These are phyloP conservation scores for Claviceps pusilla DNA, from an alignment of 2,329 filamentous ascomycete genomes.

Conservation along the genomic window DNA sequence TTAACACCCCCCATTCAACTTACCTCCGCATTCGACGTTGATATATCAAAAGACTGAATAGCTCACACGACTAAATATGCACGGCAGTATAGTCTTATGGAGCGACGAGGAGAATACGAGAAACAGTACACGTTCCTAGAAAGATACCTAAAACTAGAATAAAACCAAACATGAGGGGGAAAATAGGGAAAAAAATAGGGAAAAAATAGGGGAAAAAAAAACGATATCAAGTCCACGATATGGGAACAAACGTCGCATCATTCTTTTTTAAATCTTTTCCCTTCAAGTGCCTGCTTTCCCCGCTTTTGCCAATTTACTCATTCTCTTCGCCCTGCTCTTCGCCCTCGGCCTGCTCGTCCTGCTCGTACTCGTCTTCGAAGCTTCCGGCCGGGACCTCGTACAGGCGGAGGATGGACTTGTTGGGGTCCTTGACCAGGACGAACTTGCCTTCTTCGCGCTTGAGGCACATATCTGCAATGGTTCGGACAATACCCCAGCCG, in stretches of 20 bases:
- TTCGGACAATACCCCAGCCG: constrained; percentile 97
- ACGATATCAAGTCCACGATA: neutral
- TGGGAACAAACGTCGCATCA: neutral
- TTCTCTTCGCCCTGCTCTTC: constrained; percentile 26
- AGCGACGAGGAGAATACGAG: neutral
- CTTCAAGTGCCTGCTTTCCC: neutral
- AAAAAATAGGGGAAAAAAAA: too few relatives aligned
- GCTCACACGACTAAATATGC: too few relatives aligned
- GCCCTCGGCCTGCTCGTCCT: constrained; percentile 38
- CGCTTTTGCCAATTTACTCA: constrained; percentile 10
- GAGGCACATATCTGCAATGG: constrained; percentile 88
- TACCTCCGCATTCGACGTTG: too few relatives aligned
- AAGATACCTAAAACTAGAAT: neutral
- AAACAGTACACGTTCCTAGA: neutral
- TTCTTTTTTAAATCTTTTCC: neutral
- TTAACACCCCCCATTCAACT: too few relatives aligned
- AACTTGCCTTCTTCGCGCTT: constrained; percentile 68
- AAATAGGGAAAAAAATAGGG: neutral
- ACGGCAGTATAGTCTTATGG: too few relatives aligned
- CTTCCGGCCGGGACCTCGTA: constrained; percentile 81
- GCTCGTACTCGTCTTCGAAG: constrained; percentile 81
- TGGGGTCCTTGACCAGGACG: constrained; percentile 77
- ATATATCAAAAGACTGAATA: too few relatives aligned
- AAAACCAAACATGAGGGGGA: too few relatives aligned
- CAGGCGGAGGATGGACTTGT: constrained; percentile 85